A percentile compares a stretch with the other conserved stretches of the same genome.
phyloP scores from a whole-genome alignment of 441 rosid species.

The Populus trichocarpa region DNA sequence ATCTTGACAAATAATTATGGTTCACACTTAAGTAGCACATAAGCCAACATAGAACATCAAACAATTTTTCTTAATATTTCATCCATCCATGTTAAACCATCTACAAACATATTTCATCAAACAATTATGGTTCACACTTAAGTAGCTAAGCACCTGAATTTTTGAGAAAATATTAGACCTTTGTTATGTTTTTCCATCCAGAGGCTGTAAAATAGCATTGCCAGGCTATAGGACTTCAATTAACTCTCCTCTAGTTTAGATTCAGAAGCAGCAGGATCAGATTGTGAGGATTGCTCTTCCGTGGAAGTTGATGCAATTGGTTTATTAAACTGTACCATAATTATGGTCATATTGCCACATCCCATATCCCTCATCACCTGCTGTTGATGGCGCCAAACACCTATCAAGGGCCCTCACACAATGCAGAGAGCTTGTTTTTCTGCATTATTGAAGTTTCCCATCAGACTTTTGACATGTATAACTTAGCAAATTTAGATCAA shows the following conservation, averaged over 20 bases:
- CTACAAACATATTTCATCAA: slow-evolving; percentile 4
- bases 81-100: slow-evolving; percentile 5
- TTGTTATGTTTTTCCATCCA: slow-evolving; percentile 6
- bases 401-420: slow-evolving; percentile 80
- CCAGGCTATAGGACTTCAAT: slow-evolving; percentile 9
- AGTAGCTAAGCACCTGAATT: not conserved
- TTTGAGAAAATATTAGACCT: not conserved
- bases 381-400: slow-evolving; percentile 90
- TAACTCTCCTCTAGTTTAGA: slow-evolving; percentile 22
- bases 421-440: slow-evolving; percentile 84
- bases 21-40: not conserved
- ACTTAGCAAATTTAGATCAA: not conserved
- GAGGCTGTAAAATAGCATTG: not conserved
- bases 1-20: not conserved
- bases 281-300: slow-evolving; percentile 31
- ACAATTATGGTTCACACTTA: too few species aligned
- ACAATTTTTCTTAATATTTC: slow-evolving; percentile 1
- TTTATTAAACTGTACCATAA: slow-evolving; percentile 87
- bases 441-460: slow-evolving; percentile 23
- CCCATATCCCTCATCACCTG: slow-evolving; percentile 94
- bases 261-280: slow-evolving; percentile 20
- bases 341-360: slow-evolving; percentile 98
- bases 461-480: not conserved
- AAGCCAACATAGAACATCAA: slow-evolving; percentile 11
- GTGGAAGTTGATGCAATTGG: slow-evolving; percentile 32